A percentile compares a stretch with the other conserved stretches of the same genome.
These are phyloP conservation scores for Tricholoma bakamatsutake DNA, from an alignment of 768 basidiomycete species.

Conservation along the genomic window DNA sequence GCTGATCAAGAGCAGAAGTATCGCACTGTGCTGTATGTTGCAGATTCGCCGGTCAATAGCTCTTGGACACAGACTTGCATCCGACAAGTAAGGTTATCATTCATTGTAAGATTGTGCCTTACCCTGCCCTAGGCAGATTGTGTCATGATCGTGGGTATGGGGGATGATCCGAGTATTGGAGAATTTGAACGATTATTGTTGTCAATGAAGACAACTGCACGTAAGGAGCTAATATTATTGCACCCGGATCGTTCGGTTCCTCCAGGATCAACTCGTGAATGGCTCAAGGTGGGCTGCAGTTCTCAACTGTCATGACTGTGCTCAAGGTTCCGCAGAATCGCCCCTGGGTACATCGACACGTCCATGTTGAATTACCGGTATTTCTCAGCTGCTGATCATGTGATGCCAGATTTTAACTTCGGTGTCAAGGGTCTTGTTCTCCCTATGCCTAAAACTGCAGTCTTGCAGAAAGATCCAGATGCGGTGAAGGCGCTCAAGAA, in stretches of 20 bases:
- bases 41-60: conserved; percentile 89
- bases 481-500: conserved; percentile 87
- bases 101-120: not conserved
- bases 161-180: conserved; percentile 83
- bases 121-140: conserved; percentile 65
- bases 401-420: conserved; percentile 2
- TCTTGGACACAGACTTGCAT: conserved; percentile 99
- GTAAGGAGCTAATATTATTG: conserved; percentile 92
- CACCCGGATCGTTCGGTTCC: conserved; percentile 87
- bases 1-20: conserved; percentile 94
- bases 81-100: conserved; percentile 59
- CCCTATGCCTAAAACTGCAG: conserved; percentile 51
- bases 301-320: conserved; percentile 1
- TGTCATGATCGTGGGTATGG: conserved; percentile 91
- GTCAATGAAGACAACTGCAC: conserved; percentile 96
- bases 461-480: conserved; percentile 73
- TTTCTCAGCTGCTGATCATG: conserved; percentile 15
- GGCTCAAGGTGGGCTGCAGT: conserved; percentile 69
- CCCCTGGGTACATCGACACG: conserved; percentile 94
- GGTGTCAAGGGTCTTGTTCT: conserved; percentile 60
- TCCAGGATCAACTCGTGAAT: conserved; percentile 90
- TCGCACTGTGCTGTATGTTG: conserved; percentile 91
- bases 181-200: conserved; percentile 93
- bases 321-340: conserved; percentile 54
- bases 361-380: conserved; percentile 89